Base-by-base conservation (phyloP, 352 stramenopile species). In the Phytopythium sindhum region DNA sequence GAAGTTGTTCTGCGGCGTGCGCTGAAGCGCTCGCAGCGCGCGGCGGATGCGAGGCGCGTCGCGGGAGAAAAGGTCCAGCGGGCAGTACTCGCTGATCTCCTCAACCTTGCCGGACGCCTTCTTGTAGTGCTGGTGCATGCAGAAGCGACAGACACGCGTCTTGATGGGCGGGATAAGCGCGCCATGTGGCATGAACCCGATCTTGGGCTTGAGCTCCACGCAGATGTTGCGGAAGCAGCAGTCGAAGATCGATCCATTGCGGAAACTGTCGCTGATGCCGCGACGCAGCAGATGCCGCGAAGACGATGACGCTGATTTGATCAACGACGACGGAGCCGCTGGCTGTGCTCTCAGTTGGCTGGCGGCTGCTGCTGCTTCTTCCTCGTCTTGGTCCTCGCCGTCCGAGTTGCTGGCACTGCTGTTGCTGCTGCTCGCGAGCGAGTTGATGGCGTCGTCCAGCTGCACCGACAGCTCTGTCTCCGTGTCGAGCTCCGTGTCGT, bases 111-210 rank as follows among this genome's bases (percentile, higher is more conserved):
- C 84, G 24, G 77, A 66, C 14, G 67, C 60, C 33, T 79, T 77
- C 73, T 96, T 95, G 70, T 90, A 91, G 58, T 92, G 82, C 57
- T 96, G 88, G 70, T 96, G 88, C 87, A 96, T 95, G 63, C 84
- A 95, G 62, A 96, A 96, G 21, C 86, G 84, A 51, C 87, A 93
- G 15, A 88, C 80, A 14, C 68, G 61, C 35, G 78, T 72, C 68
- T 93, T 93, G 9, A 80, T 70, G 19, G 79, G 72, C 2, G 86
- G 75, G 6, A 90, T 68, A 33, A 91, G 68, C n/a, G 66, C 53
- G 0, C 81, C 74, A 9, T 77, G 77, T 0, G 85, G 82, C 39
- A 93, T 84, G 59, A 93, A 91, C 1, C 86, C 85, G 45, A 90
- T 91, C 72, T 95, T 96, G 24, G 87, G 84, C 65, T 96, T 96